A percentile compares a stretch with the other conserved stretches of the same genome.
Conservation (phyloP, 257 asterid genomes). For the Handroanthus guayacan region DNA sequence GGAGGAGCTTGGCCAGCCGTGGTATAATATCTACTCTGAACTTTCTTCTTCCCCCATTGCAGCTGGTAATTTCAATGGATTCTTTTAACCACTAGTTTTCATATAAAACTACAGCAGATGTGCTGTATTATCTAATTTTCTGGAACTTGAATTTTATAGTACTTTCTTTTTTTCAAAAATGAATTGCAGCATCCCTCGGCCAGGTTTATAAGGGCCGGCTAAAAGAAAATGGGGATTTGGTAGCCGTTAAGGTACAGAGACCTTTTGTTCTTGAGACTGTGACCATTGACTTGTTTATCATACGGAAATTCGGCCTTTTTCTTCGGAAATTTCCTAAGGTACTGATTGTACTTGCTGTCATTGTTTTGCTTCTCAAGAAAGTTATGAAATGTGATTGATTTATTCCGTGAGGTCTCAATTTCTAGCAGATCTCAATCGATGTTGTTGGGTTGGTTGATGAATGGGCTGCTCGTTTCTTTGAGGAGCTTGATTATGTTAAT, state of each 20-base stretch:
- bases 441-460: conserved; percentile 99
- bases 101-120: conserved; percentile 8
- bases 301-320: conserved; percentile 84
- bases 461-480: conserved; percentile 99
- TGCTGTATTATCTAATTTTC: not conserved
- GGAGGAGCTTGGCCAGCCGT: conserved; percentile 98
- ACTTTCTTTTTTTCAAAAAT: conserved; percentile 39
- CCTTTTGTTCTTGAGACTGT: conserved; percentile 99
- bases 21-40: conserved; percentile 85
- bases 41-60: conserved; percentile 98
- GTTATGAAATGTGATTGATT: conserved; percentile 8
- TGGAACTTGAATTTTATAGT: not conserved
- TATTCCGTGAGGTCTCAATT: conserved; percentile 14
- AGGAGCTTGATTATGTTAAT: conserved; percentile 95
- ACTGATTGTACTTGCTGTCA: conserved; percentile 32
- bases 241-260: conserved; percentile 98
- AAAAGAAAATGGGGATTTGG: conserved; percentile 93
- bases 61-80: conserved; percentile 75
- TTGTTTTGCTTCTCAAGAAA: conserved; percentile 29
- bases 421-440: conserved; percentile 75
- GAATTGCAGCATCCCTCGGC: conserved; percentile 91
- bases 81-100: conserved; percentile 10
- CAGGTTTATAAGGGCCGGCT: conserved; percentile 98
- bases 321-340: conserved; percentile 98
- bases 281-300: conserved; percentile 84